Base-by-base conservation (phyloP, 2,329 filamentous ascomycete genomes). In the Aspergillus arachidicola region DNA sequence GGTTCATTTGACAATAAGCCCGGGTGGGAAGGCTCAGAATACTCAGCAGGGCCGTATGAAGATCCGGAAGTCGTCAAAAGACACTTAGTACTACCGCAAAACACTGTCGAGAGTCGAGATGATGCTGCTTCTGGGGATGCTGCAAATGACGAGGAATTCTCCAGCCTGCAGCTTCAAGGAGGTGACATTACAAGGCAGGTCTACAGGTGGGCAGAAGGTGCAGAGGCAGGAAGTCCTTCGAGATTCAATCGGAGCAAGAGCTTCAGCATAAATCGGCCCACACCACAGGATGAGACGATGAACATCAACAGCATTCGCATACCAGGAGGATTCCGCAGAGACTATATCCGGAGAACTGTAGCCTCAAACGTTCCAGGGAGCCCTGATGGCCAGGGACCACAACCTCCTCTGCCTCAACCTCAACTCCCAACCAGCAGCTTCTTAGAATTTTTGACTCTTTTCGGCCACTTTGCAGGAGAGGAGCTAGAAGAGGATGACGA, bases 401-500 rank as follows among this genome's bases (percentile, higher is more conserved):
- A 73, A 70, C 75, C 66, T 71, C 58, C 65, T 48, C 54, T 73
- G 59, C 71, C 78, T 55, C 83, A 84, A 60, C 86, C 86, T 43
- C 87, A 87, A 65, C 83, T 96, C 36, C 89, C 97, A 63, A 97
- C 95, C 0, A 93, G 86, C 68, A 99, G 91, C 78, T 99, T 99
- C 75, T 86, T 99, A 64, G 96, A 99, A 76, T 99, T 99, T 72
- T 78, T 99, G 57, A 94, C 92, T 9, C 86, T 99, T 34, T 99
- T 97, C 71, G 95, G 95, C 4, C 95, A 99, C 80, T 99, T 99
- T 76, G 95, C 95, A 2, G 95, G 95, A 79, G 95, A 99, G 78
- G 91, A 97, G 75, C 85, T 99, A 14, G 94, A 97, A 76, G 95
- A 99, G 78, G 95, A 98, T 71, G 95, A 98, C 71, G 94, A 98